Base-by-base conservation (phyloP, 2,329 filamentous ascomycete species). In the Aspergillus calidoustus region DNA sequence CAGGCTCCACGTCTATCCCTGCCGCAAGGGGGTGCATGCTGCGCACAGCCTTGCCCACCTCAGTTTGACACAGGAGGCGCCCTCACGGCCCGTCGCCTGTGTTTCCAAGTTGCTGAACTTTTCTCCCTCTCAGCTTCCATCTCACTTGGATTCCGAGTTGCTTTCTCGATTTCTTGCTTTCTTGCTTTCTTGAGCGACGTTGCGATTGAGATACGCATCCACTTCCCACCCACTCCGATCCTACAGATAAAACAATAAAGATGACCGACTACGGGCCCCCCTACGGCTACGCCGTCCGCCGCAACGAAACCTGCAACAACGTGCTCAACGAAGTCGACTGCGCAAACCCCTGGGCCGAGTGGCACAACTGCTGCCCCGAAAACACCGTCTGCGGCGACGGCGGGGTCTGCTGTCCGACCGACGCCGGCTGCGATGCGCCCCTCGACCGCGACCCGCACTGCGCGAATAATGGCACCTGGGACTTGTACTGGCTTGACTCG, bases 381-480 rank as follows among this genome's bases (percentile, higher is more conserved):
- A 19, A 34, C 11, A 53, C 34, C 34, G 19, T 23, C 50, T 53
- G 30, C 19, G 23, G 28, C n/a, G 50, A 53, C 8, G 30, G 23
- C 22, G 15, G 22, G 8, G 15, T 22, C 28, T 56, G 54, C n/a
- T 56, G 44, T 8, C 44, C 44, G 30, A 56, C 43, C 15, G 23
- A 30, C n/a, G 23, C 54, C 6, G 41, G n/a, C 17, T 56, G 54
- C 54, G 19, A 28, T 2, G 54, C 25, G n/a, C 19, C n/a, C 9
- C 34, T 56, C 19, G 7, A 17, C 19, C 9, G 19, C 6, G 28
- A 56, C 30, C 44, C 54, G 17, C 44, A 56, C 28, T 56, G 43
- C 28, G 54, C 52, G 13, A 54, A 54, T 15, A 54, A 54, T 15
- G 52, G 23, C 5, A 54, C 52, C 41, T 54, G 52, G 52, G 52